These are phyloP conservation scores for Solanum peruvianum DNA, from an alignment of 257 asterid genomes.

Conservation along the genomic window DNA sequence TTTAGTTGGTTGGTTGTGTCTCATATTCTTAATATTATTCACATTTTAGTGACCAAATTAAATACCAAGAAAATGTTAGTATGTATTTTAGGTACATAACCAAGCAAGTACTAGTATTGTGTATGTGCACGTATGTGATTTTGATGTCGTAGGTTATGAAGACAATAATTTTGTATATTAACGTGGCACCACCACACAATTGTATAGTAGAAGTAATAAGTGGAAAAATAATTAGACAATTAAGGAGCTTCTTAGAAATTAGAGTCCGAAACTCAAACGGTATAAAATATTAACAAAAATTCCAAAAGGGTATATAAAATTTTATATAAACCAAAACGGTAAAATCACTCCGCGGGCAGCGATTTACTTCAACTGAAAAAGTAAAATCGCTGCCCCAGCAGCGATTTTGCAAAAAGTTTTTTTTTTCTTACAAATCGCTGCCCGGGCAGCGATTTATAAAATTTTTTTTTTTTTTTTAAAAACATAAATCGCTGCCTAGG, in stretches of 20 bases:
- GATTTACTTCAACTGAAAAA: too few species aligned
- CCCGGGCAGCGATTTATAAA: too few species aligned
- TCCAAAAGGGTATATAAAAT: too few species aligned
- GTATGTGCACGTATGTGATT: background rate
- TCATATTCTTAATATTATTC: background rate
- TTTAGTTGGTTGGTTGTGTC: background rate
- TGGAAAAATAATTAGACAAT: background rate
- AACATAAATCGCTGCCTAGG: too few species aligned
- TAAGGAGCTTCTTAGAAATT: background rate
- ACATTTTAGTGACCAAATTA: background rate
- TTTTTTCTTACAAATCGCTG: too few species aligned
- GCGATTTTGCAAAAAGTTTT: too few species aligned
- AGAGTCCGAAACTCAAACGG: too few species aligned
- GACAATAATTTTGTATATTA: conserved; percentile 7
- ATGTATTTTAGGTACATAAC: background rate
- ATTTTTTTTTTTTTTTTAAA: too few species aligned
- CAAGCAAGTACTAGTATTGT: background rate
- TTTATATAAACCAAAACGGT: too few species aligned
- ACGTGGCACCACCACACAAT: background rate
- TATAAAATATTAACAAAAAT: too few species aligned
- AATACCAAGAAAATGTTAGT: background rate
- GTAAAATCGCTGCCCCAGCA: too few species aligned
- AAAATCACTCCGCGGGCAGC: too few species aligned
- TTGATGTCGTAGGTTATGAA: conserved; percentile 18
- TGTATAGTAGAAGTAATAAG: background rate